Conservation (phyloP, 2,329 filamentous ascomycete species). For the Claviceps sorghi region DNA sequence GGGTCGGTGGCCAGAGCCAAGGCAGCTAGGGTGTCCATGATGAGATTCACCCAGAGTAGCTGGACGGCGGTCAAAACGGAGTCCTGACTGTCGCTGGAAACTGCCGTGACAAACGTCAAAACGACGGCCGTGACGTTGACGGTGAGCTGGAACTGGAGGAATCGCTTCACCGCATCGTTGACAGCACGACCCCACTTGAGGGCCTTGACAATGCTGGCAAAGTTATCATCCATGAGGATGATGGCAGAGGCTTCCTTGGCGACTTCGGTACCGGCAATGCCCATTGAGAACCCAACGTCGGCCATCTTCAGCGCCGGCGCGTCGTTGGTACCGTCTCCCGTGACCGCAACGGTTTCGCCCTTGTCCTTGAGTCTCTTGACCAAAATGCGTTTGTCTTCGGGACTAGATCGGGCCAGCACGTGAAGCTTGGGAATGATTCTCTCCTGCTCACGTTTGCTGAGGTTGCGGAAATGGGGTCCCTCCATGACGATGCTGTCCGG, state of each 20-base stretch:
- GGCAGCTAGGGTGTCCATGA: conserved; percentile 92
- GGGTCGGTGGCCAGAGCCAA: conserved; percentile 80
- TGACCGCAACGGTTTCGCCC: conserved; percentile 68
- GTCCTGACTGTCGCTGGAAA: conserved; percentile 50
- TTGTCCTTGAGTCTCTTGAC: conserved; percentile 57
- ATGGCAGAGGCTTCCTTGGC: conserved; percentile 77
- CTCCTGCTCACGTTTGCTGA: conserved; percentile 49
- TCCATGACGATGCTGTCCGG: conserved; percentile 59
- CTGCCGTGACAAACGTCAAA: conserved; percentile 76
- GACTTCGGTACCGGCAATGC: conserved; percentile 68
- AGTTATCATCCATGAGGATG: conserved; percentile 80
- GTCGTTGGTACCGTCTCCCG: conserved; percentile 73
- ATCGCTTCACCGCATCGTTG: conserved; percentile 64
- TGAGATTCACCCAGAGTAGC: conserved; percentile 89
- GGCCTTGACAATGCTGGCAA: conserved; percentile 72
- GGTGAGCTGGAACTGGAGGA: conserved; percentile 63
- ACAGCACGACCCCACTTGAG: conserved; percentile 68
- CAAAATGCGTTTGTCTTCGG: conserved; percentile 61
- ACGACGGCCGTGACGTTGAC: conserved; percentile 87
- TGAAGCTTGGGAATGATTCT: conserved; percentile 54
- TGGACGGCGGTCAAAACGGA: conserved; percentile 82
- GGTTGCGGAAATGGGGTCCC: conserved; percentile 61
- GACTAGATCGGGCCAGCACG: conserved; percentile 59
- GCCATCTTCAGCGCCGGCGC: conserved; percentile 68
- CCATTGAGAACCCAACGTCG: conserved; percentile 77